Conservation (phyloP, 441 rosid species). For the Erodium texanum region DNA sequence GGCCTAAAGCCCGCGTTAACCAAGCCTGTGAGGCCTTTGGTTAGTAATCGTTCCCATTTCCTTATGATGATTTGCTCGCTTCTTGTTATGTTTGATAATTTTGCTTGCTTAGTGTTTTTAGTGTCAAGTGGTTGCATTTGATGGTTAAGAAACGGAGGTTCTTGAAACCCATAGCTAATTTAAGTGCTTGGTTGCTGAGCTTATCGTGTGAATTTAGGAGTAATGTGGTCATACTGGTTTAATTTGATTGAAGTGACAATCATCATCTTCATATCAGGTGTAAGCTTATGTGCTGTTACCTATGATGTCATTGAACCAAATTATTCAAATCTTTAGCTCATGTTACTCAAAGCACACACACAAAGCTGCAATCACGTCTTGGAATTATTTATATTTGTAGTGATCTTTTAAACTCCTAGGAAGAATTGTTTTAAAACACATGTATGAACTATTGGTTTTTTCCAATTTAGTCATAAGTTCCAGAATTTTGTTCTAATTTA, state of each 20-base stretch:
- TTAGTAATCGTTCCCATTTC: conserved; percentile 24
- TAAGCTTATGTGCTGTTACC: not conserved
- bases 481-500: not conserved
- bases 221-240: not conserved
- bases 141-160: not conserved
- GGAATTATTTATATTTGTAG: not conserved
- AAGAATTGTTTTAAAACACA: not conserved
- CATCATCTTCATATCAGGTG: not conserved
- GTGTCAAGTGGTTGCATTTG: not conserved
- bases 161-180: not conserved
- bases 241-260: not conserved
- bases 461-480: not conserved
- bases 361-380: too few relatives aligned
- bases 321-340: not conserved
- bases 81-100: not conserved
- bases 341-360: not conserved
- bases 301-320: not conserved
- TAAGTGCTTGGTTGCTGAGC: not conserved
- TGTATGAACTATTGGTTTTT: not conserved
- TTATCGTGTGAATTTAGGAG: not conserved
- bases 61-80: not conserved
- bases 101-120: not conserved
- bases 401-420: not conserved
- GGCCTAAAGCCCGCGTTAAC: conserved; percentile 58
- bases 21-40: conserved; percentile 79